Evolutionary conservation across 164 flowering plant genomes (phyloP), one percentile per base, ranked within the genome.

Genomic region (Aristolochia contorta): DNA sequence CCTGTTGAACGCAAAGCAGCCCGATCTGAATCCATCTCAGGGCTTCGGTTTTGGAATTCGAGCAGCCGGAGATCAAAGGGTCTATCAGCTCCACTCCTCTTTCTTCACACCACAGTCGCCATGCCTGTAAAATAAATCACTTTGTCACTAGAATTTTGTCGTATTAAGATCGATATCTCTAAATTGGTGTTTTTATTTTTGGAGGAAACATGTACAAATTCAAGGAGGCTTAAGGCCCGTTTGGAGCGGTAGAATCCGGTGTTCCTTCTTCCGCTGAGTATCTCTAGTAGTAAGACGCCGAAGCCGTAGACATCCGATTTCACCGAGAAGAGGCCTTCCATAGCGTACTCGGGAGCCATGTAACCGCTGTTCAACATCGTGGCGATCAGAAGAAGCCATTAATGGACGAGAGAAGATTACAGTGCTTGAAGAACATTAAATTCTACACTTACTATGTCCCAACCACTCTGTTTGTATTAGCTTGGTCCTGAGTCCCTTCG

Each of bases 381-480:
- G 12, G 3, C 2, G 20, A 32, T 56, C 32, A 56, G 15, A 3
- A 56, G 18, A 32, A 56, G 45, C 24, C 13, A 30, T n/a, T n/a
- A n/a, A n/a, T n/a, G n/a, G n/a, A n/a, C n/a, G n/a, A n/a, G n/a
- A n/a, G n/a, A 20, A 6, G 25, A 19, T 21, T 16, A 19, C 3
- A 52, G 13, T 12, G n/a, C n/a, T n/a, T n/a, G n/a, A n/a, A n/a
- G n/a, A 53, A 0, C 30, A 22, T 3, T 13, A 23, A 22, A 54
- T 54, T 15, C 24, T 9, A n/a, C 8, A 61, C 81, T 71, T 71
- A 77, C 80, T 63, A 74, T 22, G 83, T 77, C 12, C 83, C 80
- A 16, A 69, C 73, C 23, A 75, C 55, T 67, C 69, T 56, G 4
- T 16, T 57, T 0, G 80, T 74, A 6, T 57, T 67, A 1, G 53